Base-by-base conservation (phyloP, 2,329 filamentous ascomycete species). In the Epichloe festucae region DNA sequence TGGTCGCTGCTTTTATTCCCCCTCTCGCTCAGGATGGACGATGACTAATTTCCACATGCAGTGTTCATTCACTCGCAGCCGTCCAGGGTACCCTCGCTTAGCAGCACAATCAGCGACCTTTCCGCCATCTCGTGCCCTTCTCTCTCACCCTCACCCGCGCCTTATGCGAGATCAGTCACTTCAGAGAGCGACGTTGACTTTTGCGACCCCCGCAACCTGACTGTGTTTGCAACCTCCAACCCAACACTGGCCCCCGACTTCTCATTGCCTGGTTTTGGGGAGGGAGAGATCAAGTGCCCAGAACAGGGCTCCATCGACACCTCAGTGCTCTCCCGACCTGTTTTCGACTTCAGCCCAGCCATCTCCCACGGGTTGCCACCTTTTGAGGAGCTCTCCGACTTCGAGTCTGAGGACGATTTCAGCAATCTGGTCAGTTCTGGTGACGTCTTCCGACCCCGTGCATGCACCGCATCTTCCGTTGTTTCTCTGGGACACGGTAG, bases 361-460 rank as follows among this genome's bases (percentile, higher is more conserved):
- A 57, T 73, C 23, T 70, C 73, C 58, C 72, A 77, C 70, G 78
- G 78, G 23, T 76, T 93, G 34, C 84, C 86, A 27, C 74, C 77
- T 8, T 94, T 95, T 59, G 87, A 94, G 67, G 86, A 89, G 58
- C 81, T 94, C 58, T 93, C 90, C 23, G 89, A 95, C 61, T 77
- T 95, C 52, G 90, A 95, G 66, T 89, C 87, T 1, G 90, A 95
- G 62, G 88, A 94, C 76, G 88, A 93, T 65, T 89, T 94, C 41
- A 63, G 65, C 62, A 78, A 81, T 51, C 77, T 94, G 8, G 82
- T 89, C 57, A 81, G 87, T 62, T 70, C 73, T 40, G 71, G 76
- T 47, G 82, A 84, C 67, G 71, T 78, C 63, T 89, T 88, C 73
- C 81, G 90, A 58, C 79, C 81, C 38, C 79, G 81, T 42, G 79